phyloP scores from a whole-genome alignment of 345 rosid species.

The Isatis tinctoria region DNA sequence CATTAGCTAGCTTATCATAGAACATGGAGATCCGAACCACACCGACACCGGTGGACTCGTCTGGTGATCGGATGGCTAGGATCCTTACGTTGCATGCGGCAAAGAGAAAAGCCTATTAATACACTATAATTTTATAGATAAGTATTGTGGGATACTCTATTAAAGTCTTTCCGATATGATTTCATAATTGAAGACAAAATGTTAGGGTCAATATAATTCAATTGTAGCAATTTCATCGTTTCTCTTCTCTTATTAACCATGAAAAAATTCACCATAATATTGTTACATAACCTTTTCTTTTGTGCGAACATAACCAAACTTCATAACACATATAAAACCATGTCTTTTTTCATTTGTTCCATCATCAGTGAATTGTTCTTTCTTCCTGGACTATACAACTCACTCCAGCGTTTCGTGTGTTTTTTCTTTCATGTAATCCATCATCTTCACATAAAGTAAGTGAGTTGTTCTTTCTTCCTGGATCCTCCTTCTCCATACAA shows the following conservation, averaged over 20 bases:
- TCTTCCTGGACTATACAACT: too few species aligned
- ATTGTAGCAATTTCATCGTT: not conserved
- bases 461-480: constrained; percentile 75
- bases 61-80: constrained; percentile 45
- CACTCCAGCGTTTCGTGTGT: too few species aligned
- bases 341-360: not conserved
- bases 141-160: not conserved
- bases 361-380: too few species aligned
- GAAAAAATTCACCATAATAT: not conserved
- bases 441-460: constrained; percentile 62
- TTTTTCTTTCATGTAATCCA: not conserved
- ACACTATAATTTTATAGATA: too few species aligned
- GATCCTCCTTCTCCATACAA: constrained; percentile 92
- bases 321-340: not conserved
- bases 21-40: constrained; percentile 51
- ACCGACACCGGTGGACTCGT: constrained; percentile 58
- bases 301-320: not conserved
- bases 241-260: not conserved
- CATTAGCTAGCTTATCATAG: constrained; percentile 66
- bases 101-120: constrained; percentile 50
- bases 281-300: not conserved
- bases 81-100: constrained; percentile 52
- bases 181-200: too few species aligned
- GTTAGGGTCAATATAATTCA: not conserved
- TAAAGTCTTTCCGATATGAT: too few species aligned